Evolutionary conservation across 2,329 filamentous ascomycete species (phyloP), one percentile per base, ranked within the genome.

Genomic region (Botrytis byssoidea): DNA sequence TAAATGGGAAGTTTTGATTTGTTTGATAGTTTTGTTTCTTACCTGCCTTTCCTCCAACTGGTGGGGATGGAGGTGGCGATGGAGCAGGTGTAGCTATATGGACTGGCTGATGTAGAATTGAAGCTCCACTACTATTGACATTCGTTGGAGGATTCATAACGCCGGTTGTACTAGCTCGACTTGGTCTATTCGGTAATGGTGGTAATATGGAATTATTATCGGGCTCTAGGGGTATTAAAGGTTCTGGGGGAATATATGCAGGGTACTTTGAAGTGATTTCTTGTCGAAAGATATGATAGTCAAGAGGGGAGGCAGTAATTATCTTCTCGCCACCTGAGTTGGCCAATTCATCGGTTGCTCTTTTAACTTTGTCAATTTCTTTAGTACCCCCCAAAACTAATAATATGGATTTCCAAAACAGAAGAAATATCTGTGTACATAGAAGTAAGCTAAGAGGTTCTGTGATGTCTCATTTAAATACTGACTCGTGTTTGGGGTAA

Each of bases 1-100:
- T 90, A 80, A 99, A 98, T 0, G 96, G 96, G 77, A 99, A 98
- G 81, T 98, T 96, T 79, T 99, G 96, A 80, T 99, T 99, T 0
- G 96, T 99, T 82, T 99, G 96, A 79, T 99, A 99, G 78, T 98
- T 99, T 80, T 99, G 96, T 81, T 99, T 99, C 86, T 99, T 99
- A 0, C 92, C 95, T 70, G 93, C 93, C 82, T 98, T 99, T 0
- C 94, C 94, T 40, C 94, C 95, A 48, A 92, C 91, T 16, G 86
- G 88, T 0, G 96, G 96, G 1, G 95, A 98, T 1, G 96, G 96
- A 0, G 96, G 96, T 37, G 96, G 96, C 0, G 96, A 99, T 1
- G 96, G 96, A 0, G 95, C 95, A 0, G 96, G 96, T 1, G 96
- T 99, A n/a, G 96, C 96, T 78, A 99, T 99, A 82, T 99, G 96